Conservation (phyloP, 176 grass and related monocot genomes). For the Oryza brachyantha region DNA sequence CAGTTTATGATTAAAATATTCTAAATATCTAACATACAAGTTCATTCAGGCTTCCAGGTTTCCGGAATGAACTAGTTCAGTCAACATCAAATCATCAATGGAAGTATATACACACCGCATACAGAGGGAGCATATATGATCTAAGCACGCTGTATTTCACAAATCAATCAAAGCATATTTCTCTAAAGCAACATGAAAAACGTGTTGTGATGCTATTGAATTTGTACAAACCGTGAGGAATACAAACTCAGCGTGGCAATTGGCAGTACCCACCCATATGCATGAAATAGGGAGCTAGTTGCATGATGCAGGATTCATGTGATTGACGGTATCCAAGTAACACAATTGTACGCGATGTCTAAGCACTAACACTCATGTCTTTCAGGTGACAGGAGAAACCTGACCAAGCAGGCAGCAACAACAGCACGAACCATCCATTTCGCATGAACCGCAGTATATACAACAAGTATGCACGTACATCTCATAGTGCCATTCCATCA, state of each 20-base stretch:
- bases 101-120: not conserved
- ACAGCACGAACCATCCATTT: slow-evolving; percentile 18
- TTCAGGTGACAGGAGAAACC: not conserved
- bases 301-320: not conserved
- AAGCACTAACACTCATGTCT: not conserved
- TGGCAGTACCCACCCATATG: not conserved
- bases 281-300: not conserved
- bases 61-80: not conserved
- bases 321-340: not conserved
- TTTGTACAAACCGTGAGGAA: not conserved
- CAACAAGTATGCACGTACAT: not conserved
- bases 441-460: slow-evolving; percentile 26
- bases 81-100: not conserved
- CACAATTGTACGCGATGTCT: not conserved
- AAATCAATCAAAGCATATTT: not conserved
- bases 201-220: too few species aligned
- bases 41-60: not conserved
- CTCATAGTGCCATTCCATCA: not conserved
- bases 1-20: not conserved
- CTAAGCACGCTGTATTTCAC: not conserved
- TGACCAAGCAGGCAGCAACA: not conserved
- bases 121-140: not conserved
- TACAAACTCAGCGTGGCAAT: not conserved
- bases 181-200: not conserved
- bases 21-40: not conserved